Base-by-base conservation (phyloP, 257 asterid genomes). In the Plantago elongata region DNA sequence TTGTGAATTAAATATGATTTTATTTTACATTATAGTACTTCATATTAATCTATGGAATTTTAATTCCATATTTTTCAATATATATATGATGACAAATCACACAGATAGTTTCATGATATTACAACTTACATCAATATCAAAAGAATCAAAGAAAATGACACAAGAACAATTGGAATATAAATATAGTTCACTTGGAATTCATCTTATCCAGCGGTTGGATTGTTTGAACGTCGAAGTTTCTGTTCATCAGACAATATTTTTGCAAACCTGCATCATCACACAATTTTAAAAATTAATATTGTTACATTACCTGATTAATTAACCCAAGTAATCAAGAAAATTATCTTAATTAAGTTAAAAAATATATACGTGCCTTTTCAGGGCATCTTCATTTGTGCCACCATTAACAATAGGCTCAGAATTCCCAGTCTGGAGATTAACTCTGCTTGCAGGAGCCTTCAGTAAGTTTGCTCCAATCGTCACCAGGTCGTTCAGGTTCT, bases 201-300 rank as follows among this genome's bases (percentile, higher is more conserved):
- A 4, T 34, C 40, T 34, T 34, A 34, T 34, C 40, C 40, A 4
- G 40, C 7, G 2, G 40, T 4, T 34, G 40, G 40, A 34, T 34
- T 34, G 40, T 54, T 68, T 40, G 15, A 29, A 7, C 57, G 48
- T 8, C 82, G 68, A 38, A 76, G 59, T 62, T 40, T 75, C 69
- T 67, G 73, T 66, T 78, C 82, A 22, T 73, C 67, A 0, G 81
- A 78, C 16, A 81, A 78, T 50, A 68, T 62, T 45, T 67, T 54
- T 1, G 88, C 71, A 51, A 71, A 71, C 71, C 71, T 71, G 38
- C 8, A 18, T 16, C 1, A 45, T 48, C 29, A 55, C 11, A 22
- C 9, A 54, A 5, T 22, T 22, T 1, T 22, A 22, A 46, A 29
- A 18, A 56, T 7, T 16, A 30, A 52, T 22, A 27, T 55, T 13